Conservation (phyloP, 495 filamentous ascomycete species). For the Neurospora sp. region DNA sequence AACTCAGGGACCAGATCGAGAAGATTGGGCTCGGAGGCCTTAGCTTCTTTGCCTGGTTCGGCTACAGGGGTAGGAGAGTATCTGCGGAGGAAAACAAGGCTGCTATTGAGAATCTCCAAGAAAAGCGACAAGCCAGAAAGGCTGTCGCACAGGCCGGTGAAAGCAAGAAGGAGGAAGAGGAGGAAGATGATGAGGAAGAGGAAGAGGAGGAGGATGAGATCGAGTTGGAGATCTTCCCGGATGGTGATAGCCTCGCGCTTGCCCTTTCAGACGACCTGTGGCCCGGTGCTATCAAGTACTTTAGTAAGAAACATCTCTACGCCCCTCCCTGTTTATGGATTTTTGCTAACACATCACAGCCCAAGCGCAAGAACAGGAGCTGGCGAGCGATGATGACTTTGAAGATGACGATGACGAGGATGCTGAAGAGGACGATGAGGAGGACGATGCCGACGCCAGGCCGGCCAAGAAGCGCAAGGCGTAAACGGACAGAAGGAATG, state of each 20-base stretch:
- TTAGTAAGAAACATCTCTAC: conserved; percentile 52
- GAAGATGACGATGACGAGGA: conserved; percentile 41
- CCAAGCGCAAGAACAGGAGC: conserved; percentile 51
- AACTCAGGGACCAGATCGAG: conserved; percentile 45
- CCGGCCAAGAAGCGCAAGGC: conserved; percentile 38
- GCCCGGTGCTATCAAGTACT: conserved; percentile 80
- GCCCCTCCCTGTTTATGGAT: background rate
- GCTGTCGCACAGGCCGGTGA: conserved; percentile 44
- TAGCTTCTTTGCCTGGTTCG: conserved; percentile 87
- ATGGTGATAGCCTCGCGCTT: conserved; percentile 70
- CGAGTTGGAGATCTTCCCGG: conserved; percentile 66
- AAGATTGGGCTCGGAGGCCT: conserved; percentile 44
- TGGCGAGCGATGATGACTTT: conserved; percentile 47
- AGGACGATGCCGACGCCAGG: conserved; percentile 26
- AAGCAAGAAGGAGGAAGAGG: conserved; percentile 43
- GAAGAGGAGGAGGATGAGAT: conserved; percentile 43
- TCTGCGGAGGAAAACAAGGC: conserved; percentile 57
- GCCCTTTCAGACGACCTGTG: conserved; percentile 77
- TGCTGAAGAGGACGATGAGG: conserved; percentile 35
- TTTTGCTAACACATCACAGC: conserved; percentile 28
- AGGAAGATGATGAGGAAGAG: conserved; percentile 44
- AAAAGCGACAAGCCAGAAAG: conserved; percentile 45
- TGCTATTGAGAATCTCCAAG: conserved; percentile 47
- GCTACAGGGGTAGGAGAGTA: conserved; percentile 55
- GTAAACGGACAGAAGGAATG: conserved; percentile 4